Evolutionary conservation across 345 rosid species (phyloP).

Genomic region (Excoecaria cochinchinensis): DNA sequence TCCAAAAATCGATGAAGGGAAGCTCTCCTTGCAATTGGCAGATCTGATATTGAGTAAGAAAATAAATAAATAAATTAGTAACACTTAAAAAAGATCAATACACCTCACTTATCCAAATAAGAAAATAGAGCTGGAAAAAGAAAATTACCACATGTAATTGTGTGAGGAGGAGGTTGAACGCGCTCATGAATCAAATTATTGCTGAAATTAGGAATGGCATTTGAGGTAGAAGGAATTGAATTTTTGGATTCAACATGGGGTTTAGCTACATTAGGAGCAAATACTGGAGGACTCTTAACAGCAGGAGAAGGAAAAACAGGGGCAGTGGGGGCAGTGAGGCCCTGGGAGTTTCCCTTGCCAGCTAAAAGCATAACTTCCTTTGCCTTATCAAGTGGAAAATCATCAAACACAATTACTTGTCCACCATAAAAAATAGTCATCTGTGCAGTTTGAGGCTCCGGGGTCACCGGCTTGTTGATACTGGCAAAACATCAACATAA

Average conservation of each 20-base stretch:
- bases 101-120: not conserved
- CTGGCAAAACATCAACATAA: slow-evolving; percentile 20
- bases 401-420: slow-evolving; percentile 68
- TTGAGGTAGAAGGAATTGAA: slow-evolving; percentile 22
- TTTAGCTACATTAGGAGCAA: slow-evolving; percentile 25
- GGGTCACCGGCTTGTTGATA: slow-evolving; percentile 19
- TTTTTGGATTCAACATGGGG: slow-evolving; percentile 24
- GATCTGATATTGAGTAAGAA: slow-evolving; percentile 43
- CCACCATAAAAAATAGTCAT: slow-evolving; percentile 89
- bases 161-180: slow-evolving; percentile 33
- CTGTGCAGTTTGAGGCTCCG: slow-evolving; percentile 48
- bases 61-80: slow-evolving; percentile 3
- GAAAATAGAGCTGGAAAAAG: not conserved
- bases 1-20: slow-evolving; percentile 92
- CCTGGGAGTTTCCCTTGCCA: slow-evolving; percentile 43
- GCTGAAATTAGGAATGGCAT: slow-evolving; percentile 30
- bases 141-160: slow-evolving; percentile 53
- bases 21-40: slow-evolving; percentile 89
- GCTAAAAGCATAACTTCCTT: slow-evolving; percentile 72
- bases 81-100: not conserved
- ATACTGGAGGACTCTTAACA: not conserved
- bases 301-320: slow-evolving; percentile 18
- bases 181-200: slow-evolving; percentile 39
- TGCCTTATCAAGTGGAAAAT: slow-evolving; percentile 76
- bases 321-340: not conserved